Percentiles rank a stretch among this genome's conserved stretches.
Evolutionary conservation across 2,329 filamentous ascomycete species (phyloP).

Genomic region (Curvularia lunata): DNA sequence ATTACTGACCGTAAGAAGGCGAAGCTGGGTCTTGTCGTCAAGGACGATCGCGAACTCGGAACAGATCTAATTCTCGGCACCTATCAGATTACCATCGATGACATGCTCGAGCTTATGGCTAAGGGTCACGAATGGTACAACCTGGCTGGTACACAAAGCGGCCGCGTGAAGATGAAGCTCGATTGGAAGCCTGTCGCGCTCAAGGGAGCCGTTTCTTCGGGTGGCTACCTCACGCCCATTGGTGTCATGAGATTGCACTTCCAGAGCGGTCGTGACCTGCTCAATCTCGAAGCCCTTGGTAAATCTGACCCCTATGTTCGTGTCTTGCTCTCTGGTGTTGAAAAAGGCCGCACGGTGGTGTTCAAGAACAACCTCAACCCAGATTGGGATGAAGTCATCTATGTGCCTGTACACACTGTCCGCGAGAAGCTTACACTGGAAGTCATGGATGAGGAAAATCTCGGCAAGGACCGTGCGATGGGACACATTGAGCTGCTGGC

Average conservation of each 20-base stretch:
- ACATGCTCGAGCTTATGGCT: conserved; percentile 87
- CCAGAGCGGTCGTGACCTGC: conserved; percentile 78
- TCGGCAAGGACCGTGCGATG: conserved; percentile 88
- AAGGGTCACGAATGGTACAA: conserved; percentile 98
- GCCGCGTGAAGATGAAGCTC: conserved; percentile 86
- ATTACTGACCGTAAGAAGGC: conserved; percentile 93
- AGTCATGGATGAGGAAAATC: conserved; percentile 94
- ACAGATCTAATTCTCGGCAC: conserved; percentile 85
- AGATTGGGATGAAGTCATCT: conserved; percentile 94
- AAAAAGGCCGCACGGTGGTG: conserved; percentile 90
- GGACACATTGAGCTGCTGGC: conserved; percentile 79
- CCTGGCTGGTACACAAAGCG: conserved; percentile 77
- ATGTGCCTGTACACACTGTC: conserved; percentile 84
- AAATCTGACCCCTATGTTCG: conserved; percentile 96
- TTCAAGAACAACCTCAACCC: conserved; percentile 96
- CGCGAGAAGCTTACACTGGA: conserved; percentile 87
- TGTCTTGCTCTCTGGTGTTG: conserved; percentile 85
- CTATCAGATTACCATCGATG: conserved; percentile 94
- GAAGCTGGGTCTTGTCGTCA: conserved; percentile 89
- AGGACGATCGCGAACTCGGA: conserved; percentile 88
- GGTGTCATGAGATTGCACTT: conserved; percentile 96
- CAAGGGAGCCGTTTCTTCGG: conserved; percentile 76
- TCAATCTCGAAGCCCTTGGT: conserved; percentile 92
- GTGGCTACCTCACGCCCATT: conserved; percentile 90
- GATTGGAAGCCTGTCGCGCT: conserved; percentile 96